Base-by-base conservation (phyloP, 306 rosid species). In the Vigna mungo region DNA sequence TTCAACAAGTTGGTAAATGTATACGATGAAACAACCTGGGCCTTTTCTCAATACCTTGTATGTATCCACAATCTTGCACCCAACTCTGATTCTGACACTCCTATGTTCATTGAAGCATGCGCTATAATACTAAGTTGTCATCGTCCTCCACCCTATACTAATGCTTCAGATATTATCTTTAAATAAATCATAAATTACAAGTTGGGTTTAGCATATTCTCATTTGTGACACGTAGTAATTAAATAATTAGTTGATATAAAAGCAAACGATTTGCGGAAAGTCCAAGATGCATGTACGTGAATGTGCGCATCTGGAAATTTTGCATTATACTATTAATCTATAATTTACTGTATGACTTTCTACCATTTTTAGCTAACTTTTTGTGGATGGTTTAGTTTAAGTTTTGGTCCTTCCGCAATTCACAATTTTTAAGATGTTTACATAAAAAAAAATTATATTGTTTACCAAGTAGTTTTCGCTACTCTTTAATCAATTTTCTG, bases 31-130 rank as follows among this genome's bases (percentile, higher is more conserved):
- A 32, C 5, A 41, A 41, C 23, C 4, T 34, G 68, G 10, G 14
- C 68, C n/a, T 10, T 32, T 15, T 25, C 13, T 56, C 41, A 16
- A 21, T 61, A n/a, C 59, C 79, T 11, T 48, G 79, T 34, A 75
- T 61, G 37, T 47, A 62, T 32, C 71, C 61, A 74, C 3, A 74
- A n/a, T 74, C 36, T 13, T 60, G 32, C 1, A n/a, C 47, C 14
- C 8, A 3, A 44, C 47, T 39, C 21, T 32, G 23, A 60, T 32
- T 46, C 69, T 30, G 34, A 61, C 11, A 51, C 58, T 60, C 56
- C 4, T 60, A 25, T 36, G 7, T 30, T 30, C 8, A 36, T 39
- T 72, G 44, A 25, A 23, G 9, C 74, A 15, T 47, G 56, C 25
- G 41, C 17, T 1, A 1, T 36, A 3, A 41, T 8, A 13, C 41